Conservation (phyloP, 2,329 filamentous ascomycete genomes). For the Madurella fahalii region DNA sequence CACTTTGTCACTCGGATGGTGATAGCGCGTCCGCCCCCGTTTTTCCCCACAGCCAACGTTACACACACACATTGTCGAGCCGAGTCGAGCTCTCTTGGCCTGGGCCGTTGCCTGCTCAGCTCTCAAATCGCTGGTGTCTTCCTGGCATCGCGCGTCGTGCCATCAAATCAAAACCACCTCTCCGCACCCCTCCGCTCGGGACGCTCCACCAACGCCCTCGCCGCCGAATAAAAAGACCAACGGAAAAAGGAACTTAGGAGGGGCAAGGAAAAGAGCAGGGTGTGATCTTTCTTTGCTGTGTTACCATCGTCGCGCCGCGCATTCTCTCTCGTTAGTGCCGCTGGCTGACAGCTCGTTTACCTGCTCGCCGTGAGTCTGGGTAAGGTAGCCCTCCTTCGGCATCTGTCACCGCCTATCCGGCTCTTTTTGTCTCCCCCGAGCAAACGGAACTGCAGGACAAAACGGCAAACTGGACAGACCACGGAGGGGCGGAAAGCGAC, state of each 20-base stretch:
- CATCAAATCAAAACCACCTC: constrained; percentile 5
- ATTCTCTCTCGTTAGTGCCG: neutral
- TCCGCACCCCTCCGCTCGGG: neutral
- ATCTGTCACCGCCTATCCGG: constrained; percentile 15
- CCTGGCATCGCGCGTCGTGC: neutral
- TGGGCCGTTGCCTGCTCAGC: neutral
- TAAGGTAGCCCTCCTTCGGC: constrained; percentile 7
- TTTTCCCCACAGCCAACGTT: neutral
- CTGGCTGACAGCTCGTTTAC: constrained; percentile 1
- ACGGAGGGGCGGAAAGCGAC: neutral
- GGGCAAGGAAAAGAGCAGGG: too few species aligned
- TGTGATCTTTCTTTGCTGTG: too few species aligned
- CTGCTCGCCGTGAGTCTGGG: neutral
- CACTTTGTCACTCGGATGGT: neutral
- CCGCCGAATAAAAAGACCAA: neutral
- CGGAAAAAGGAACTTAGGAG: neutral
- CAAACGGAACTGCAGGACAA: neutral
- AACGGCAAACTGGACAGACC: constrained; percentile 1
- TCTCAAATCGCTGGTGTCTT: constrained; percentile 1
- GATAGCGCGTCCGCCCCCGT: neutral
- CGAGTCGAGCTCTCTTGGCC: neutral
- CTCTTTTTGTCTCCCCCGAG: constrained; percentile 1
- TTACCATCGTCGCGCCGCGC: too few species aligned
- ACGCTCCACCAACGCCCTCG: too few species aligned
- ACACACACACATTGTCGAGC: neutral